Percentiles rank a stretch among this genome's conserved stretches.
Evolutionary conservation across 192 early-diverging fungal genomes (phyloP).

Genomic region (Coemansia sp.): DNA sequence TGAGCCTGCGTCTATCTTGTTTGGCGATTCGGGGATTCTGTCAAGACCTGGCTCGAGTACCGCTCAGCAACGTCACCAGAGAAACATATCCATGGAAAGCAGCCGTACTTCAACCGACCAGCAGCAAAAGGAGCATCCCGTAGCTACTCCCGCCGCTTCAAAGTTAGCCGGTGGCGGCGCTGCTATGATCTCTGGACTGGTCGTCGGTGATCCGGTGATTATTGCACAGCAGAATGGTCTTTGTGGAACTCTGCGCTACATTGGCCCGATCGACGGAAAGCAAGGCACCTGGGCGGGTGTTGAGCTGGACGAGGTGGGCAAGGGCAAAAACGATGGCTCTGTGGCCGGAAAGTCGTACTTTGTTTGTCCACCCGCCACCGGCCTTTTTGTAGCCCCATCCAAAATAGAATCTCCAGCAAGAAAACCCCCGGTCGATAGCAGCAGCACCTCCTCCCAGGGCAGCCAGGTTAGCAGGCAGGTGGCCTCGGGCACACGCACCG

Average conservation of each 20-base stretch:
- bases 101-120: too few relatives aligned
- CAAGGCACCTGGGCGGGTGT: constrained; percentile 77
- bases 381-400: constrained; percentile 68
- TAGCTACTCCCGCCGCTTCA: not conserved
- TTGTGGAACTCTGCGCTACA: constrained; percentile 62
- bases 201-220: constrained; percentile 57
- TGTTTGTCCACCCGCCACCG: constrained; percentile 61
- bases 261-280: constrained; percentile 74
- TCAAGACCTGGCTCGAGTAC: too few relatives aligned
- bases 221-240: constrained; percentile 59
- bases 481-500: not conserved
- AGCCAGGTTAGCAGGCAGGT: not conserved
- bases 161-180: constrained; percentile 5
- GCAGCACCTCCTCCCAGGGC: not conserved
- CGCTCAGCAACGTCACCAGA: too few relatives aligned
- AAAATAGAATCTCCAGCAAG: constrained; percentile 38
- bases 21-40: too few relatives aligned
- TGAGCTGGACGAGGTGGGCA: constrained; percentile 65
- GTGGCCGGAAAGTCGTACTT: constrained; percentile 71
- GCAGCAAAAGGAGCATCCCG: too few relatives aligned
- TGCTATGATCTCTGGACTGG: constrained; percentile 16
- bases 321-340: constrained; percentile 76
- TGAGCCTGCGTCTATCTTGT: too few relatives aligned
- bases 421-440: constrained; percentile 1
- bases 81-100: not conserved